Percentiles rank a stretch among this genome's conserved stretches.
Evolutionary conservation across 305 asterid species (phyloP).

Genomic region (Fraxinus baroniana): DNA sequence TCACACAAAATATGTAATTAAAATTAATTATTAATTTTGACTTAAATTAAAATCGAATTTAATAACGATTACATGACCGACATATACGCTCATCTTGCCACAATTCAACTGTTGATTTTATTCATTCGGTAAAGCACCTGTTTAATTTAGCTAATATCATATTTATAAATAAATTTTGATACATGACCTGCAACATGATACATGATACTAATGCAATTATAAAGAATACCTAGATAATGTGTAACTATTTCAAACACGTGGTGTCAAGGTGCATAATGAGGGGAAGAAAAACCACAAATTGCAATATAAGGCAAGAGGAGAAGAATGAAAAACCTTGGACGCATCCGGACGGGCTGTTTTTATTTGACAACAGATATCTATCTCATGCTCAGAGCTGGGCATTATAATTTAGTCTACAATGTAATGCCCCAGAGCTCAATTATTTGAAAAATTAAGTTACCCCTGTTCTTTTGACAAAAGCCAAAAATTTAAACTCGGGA

Average conservation of each 20-base stretch:
- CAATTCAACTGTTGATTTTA: not conserved
- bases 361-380: not conserved
- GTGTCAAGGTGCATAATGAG: not conserved
- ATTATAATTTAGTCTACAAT: slow-evolving; percentile 15
- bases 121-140: not conserved
- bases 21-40: too few species aligned
- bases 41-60: too few species aligned
- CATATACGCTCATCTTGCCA: not conserved
- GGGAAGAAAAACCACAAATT: not conserved
- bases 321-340: not conserved
- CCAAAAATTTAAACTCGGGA: too few species aligned
- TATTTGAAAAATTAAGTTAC: slow-evolving; percentile 29
- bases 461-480: slow-evolving; percentile 8
- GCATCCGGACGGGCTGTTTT: not conserved
- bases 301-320: not conserved
- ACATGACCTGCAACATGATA: not conserved
- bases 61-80: too few species aligned
- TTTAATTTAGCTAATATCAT: too few species aligned
- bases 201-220: not conserved
- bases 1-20: too few species aligned
- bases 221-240: not conserved
- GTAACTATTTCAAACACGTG: not conserved
- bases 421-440: slow-evolving; percentile 26
- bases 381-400: slow-evolving; percentile 15
- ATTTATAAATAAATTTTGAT: not conserved